These are phyloP conservation scores for Globisporangium uncinulatum DNA, from an alignment of 352 stramenopile species.

Conservation along the genomic window DNA sequence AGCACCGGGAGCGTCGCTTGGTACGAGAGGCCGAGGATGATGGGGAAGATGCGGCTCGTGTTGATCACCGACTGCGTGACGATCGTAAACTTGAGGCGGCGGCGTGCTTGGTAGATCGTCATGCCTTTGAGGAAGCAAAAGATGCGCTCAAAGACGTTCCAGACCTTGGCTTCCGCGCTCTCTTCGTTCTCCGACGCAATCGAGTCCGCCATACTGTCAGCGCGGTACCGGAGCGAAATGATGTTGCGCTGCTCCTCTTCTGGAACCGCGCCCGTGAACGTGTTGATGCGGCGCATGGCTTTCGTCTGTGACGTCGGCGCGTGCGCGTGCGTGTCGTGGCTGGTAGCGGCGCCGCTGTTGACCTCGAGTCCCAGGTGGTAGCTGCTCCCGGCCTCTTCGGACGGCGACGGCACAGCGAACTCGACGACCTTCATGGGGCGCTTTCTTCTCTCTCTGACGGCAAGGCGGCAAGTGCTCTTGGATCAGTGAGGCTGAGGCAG, in stretches of 20 bases:
- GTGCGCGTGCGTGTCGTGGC: constrained; percentile 8
- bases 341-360: constrained; percentile 6
- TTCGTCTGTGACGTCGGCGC: constrained; percentile 19
- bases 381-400: constrained; percentile 33
- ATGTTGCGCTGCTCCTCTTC: constrained; percentile 84
- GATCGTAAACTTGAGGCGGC: constrained; percentile 84
- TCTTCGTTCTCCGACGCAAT: constrained; percentile 56
- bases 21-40: constrained; percentile 81
- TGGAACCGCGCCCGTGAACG: constrained; percentile 50
- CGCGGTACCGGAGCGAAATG: constrained; percentile 80
- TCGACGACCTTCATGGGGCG: constrained; percentile 49
- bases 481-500: too few species aligned
- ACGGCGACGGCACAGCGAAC: constrained; percentile 67
- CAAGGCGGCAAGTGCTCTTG: background rate
- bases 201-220: constrained; percentile 80
- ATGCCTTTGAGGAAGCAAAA: constrained; percentile 88
- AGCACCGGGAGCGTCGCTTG: constrained; percentile 76
- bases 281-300: constrained; percentile 55
- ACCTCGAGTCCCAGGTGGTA: constrained; percentile 65
- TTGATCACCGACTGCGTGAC: constrained; percentile 80
- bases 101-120: constrained; percentile 82
- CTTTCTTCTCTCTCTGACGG: background rate
- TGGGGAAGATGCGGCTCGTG: constrained; percentile 79
- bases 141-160: constrained; percentile 74
- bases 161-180: constrained; percentile 63